phyloP scores from a whole-genome alignment of 176 grass and related monocot genomes.

The Carex pumila region DNA sequence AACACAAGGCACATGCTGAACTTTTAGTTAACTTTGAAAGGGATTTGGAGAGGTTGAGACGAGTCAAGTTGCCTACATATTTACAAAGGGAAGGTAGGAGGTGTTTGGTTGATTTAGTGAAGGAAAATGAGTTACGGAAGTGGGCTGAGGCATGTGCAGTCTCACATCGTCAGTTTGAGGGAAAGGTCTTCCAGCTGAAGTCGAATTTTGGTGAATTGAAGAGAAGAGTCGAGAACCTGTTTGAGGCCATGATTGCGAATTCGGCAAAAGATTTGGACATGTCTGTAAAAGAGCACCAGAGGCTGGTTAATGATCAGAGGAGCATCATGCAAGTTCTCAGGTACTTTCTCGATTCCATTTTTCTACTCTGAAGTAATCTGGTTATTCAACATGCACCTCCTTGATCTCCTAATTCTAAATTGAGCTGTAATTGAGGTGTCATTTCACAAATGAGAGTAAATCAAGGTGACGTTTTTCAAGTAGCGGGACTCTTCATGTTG shows the following conservation, averaged over 20 bases:
- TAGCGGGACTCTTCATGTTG: background rate
- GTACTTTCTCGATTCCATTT: conserved; percentile 32
- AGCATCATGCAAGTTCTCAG: conserved; percentile 93
- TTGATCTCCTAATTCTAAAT: conserved; percentile 2
- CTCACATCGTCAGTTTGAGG: conserved; percentile 70
- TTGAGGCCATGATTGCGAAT: conserved; percentile 57
- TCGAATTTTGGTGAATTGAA: conserved; percentile 62
- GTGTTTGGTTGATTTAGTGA: conserved; percentile 72
- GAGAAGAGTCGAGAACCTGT: conserved; percentile 62
- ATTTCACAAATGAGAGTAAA: conserved; percentile 6
- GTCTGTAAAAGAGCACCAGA: conserved; percentile 59
- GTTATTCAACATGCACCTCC: conserved; percentile 2
- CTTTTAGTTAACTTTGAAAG: conserved; percentile 68
- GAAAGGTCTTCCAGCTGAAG: conserved; percentile 60
- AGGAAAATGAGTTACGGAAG: conserved; percentile 65
- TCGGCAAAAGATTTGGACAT: conserved; percentile 67
- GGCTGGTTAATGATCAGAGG: conserved; percentile 68
- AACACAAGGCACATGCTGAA: conserved; percentile 50
- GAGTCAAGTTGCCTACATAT: conserved; percentile 48
- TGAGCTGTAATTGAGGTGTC: background rate
- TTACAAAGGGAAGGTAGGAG: conserved; percentile 52
- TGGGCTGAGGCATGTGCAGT: conserved; percentile 50
- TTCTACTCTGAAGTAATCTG: conserved; percentile 1
- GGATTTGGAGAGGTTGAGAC: conserved; percentile 58
- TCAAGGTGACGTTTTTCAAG: background rate